Evolutionary conservation across 148 eudicot genomes (phyloP).

Genomic region (Dianthus caryophyllus): DNA sequence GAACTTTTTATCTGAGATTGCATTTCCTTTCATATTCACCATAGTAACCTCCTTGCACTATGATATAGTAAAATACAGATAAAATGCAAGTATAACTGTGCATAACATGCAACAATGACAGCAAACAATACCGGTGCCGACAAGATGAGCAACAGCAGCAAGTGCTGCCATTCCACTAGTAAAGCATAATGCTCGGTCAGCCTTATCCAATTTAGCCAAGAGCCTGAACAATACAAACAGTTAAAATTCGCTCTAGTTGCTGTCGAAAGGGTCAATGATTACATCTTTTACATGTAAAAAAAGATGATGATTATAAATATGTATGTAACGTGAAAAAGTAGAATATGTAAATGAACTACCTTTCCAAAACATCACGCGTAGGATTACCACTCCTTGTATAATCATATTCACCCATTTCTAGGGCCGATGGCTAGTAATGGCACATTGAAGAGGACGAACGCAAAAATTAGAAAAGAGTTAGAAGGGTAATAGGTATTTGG

Average conservation of each 20-base stretch:
- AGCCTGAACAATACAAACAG: slow-evolving; percentile 43
- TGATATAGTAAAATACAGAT: background rate
- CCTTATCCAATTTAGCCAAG: slow-evolving; percentile 87
- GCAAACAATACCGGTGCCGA: slow-evolving; percentile 57
- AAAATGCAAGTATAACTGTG: background rate
- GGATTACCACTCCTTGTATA: slow-evolving; percentile 99
- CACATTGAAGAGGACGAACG: background rate
- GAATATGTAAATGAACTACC: slow-evolving; percentile 34
- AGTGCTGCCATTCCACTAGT: slow-evolving; percentile 99
- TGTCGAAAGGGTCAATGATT: background rate
- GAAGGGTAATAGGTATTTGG: background rate
- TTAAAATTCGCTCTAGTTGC: background rate
- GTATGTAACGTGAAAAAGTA: background rate
- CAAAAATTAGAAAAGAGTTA: background rate
- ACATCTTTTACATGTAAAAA: background rate
- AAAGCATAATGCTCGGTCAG: slow-evolving; percentile 92
- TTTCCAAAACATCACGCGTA: slow-evolving; percentile 79
- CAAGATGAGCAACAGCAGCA: slow-evolving; percentile 86
- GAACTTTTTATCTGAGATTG: background rate
- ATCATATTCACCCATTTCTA: slow-evolving; percentile 74
- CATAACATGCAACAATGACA: background rate
- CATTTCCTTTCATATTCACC: background rate
- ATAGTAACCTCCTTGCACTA: background rate
- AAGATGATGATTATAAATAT: background rate
- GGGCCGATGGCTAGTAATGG: slow-evolving; percentile 68